A percentile compares a stretch with the other conserved stretches of the same genome.
Evolutionary conservation across 1,139 yeast genomes (phyloP).

Genomic region (Hanseniaspora sp.): DNA sequence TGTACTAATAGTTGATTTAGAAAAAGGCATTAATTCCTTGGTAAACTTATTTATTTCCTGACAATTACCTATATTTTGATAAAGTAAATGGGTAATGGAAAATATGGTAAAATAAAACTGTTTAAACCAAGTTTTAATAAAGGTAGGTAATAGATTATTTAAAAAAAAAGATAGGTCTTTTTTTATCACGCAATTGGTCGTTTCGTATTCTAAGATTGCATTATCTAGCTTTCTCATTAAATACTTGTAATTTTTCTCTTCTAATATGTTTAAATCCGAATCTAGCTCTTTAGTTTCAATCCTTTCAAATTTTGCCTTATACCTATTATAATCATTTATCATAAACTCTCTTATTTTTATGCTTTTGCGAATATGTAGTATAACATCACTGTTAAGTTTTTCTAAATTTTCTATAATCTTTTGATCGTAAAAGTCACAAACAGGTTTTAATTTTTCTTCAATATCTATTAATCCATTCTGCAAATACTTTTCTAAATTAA

Average conservation of each 20-base stretch:
- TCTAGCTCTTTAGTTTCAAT: conserved; percentile 7
- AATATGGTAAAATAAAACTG: conserved; percentile 2
- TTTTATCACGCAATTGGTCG: background rate
- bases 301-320: conserved; percentile 3
- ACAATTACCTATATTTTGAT: background rate
- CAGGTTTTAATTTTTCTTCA: background rate
- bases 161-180: background rate
- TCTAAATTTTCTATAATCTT: background rate
- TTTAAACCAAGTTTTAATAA: conserved; percentile 6
- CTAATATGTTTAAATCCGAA: background rate
- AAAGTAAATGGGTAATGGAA: conserved; percentile 1
- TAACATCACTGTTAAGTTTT: background rate
- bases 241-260: conserved; percentile 4
- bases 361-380: background rate
- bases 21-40: background rate
- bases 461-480: background rate
- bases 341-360: background rate
- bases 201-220: background rate
- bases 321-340: background rate
- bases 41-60: background rate
- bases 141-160: background rate
- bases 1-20: no score
- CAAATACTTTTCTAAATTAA: background rate
- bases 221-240: conserved; percentile 1
- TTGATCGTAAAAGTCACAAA: background rate